Percentiles rank a stretch among this genome's conserved stretches.
These are phyloP conservation scores for Trypanosoma lewisi DNA, from an alignment of 208 protist genomes.

Conservation along the genomic window DNA sequence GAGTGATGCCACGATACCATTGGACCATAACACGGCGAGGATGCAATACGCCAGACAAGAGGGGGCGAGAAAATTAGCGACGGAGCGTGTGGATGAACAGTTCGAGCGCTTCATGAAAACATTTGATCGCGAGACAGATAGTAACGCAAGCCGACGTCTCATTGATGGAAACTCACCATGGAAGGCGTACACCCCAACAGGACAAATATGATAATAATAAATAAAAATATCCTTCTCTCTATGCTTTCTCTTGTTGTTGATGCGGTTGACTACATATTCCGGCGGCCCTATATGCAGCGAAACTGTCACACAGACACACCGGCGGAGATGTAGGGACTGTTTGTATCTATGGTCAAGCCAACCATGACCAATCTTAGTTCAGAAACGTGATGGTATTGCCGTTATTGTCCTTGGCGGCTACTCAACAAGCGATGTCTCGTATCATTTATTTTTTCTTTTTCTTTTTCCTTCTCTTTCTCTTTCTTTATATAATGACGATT, in stretches of 20 bases:
- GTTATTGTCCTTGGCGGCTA: too few species aligned
- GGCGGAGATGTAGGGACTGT: too few species aligned
- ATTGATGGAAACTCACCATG: slow-evolving; percentile 84
- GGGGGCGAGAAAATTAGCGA: slow-evolving; percentile 60
- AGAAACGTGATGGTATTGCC: too few species aligned
- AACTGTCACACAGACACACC: too few species aligned
- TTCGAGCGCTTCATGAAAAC: slow-evolving; percentile 86
- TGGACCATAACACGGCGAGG: slow-evolving; percentile 82
- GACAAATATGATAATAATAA: too few species aligned
- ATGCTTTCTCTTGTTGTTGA: background rate
- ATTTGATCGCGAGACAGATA: slow-evolving; percentile 42
- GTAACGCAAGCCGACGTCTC: slow-evolving; percentile 24
- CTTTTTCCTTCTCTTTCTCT: slow-evolving; percentile 20
- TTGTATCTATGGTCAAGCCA: too few species aligned
- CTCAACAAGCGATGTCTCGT: too few species aligned
- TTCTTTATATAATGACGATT: background rate
- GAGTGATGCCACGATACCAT: slow-evolving; percentile 24
- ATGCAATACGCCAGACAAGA: slow-evolving; percentile 75
- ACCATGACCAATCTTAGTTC: too few species aligned
- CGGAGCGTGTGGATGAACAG: slow-evolving; percentile 84
- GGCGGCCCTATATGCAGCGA: too few species aligned
- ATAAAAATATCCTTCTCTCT: background rate
- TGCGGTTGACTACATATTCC: too few species aligned
- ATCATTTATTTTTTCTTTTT: slow-evolving; percentile 13
- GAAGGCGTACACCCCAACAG: slow-evolving; percentile 71